Evolutionary conservation across 2,329 filamentous ascomycete species (phyloP), one percentile per base, ranked within the genome.

Genomic region (Phyllosticta citriasiana): DNA sequence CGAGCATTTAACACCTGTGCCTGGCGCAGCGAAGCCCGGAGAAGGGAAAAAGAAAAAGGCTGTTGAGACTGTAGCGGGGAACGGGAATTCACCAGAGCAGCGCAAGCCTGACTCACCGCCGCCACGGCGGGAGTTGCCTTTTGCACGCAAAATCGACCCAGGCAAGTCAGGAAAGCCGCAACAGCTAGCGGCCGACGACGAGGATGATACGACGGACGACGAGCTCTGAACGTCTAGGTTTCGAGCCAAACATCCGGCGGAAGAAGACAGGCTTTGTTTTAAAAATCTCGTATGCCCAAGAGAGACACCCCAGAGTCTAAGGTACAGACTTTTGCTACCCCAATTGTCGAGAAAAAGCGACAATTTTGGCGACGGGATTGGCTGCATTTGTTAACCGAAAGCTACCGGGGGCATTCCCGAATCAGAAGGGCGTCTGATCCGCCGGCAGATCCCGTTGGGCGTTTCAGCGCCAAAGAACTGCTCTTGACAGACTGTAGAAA

Each of bases 171-270:
- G 35, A 55, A 30, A 47, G 16, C 53, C 3, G 25, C 40, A n/a
- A 54, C n/a, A n/a, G 35, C 6, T 14, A 47, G 14, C 61, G 12
- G 56, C 55, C 22, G 63, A 60, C 30, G 64, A 63, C 3, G 71
- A 72, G 53, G 70, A 72, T 30, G 71, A 72, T 54, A 73, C 71
- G 6, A 71, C 73, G 2, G 72, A 74, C n/a, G 72, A 74, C 12
- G 73, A 74, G 40, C 40, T 47, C 40, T 47, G 40, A 47, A 16
- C 2, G 14, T n/a, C 40, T 47, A 47, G 40, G 40, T 47, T 47
- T n/a, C 40, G 40, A 4, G 40, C 14, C 40, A n/a, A 47, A 47
- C 4, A 47, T 19, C 16, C 40, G 14, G 16, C n/a, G 12, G 14
- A n/a, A 47, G 14, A 47, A n/a, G 40, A 47, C 40, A 3, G 40